Base-by-base conservation (phyloP, 768 basidiomycete species). In the Stropharia rugosoannulata region DNA sequence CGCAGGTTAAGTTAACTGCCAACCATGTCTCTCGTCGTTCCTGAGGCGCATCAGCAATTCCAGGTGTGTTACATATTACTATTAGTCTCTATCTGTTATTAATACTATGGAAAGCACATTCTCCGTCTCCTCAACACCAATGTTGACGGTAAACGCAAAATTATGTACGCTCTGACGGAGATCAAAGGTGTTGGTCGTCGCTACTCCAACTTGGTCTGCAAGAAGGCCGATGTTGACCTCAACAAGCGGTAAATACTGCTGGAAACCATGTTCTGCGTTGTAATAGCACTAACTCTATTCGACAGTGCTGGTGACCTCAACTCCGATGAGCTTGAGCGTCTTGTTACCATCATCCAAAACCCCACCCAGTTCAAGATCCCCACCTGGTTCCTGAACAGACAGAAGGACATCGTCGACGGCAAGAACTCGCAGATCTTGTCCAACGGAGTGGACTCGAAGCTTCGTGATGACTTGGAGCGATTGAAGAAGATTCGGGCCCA, bases 151-250 rank as follows among this genome's bases (percentile, higher is more conserved):
- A 95, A 96, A 73, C 88, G 97, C 67, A 99, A 99, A 81, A 90
- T 99, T 75, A 98, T 94, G 91, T 98, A 94, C 74, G 96, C 97
- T 67, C 74, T 98, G 80, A 98, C 97, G 46, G 97, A 99, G 81
- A 99, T 99, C 84, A 98, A 98, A 84, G 97, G 97, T 86, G 97
- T 99, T 58, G 97, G 97, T 68, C 89, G 97, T 62, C 90, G 97
- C 51, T 99, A 98, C 79, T 88, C 97, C 70, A 98, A 98, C 79
- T 77, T 98, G 68, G 96, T 98, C 65, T 98, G 97, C 87, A 98
- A 98, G 80, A 99, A 99, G 82, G 97, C 97, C 59, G 97, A 98
- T 79, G 93, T 99, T 40, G 96, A 98, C 70, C 85, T 99, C 59
- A 93, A 84, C 82, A 99, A 99, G 80, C 92, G 97, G 97, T 98